Percentiles rank a stretch among this genome's conserved stretches.
Evolutionary conservation across 148 eudicot species (phyloP).

Genomic region (Linanthus parryae): DNA sequence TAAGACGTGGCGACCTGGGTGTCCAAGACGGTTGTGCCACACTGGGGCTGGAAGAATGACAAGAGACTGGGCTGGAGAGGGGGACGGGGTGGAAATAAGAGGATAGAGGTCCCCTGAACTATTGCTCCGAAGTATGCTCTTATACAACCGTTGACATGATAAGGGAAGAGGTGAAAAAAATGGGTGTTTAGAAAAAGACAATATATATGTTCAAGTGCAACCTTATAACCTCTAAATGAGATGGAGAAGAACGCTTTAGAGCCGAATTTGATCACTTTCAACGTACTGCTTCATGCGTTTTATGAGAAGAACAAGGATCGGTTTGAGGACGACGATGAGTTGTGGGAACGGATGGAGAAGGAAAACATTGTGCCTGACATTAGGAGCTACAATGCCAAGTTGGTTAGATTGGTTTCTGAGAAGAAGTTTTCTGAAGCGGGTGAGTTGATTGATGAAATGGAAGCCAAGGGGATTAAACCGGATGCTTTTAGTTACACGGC

Average conservation of each 20-base stretch:
- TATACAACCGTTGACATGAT: too few relatives aligned
- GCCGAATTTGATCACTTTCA: conserved; percentile 27
- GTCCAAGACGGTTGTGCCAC: too few relatives aligned
- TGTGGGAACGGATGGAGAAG: conserved; percentile 39
- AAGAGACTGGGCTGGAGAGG: too few relatives aligned
- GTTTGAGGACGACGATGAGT: conserved; percentile 31
- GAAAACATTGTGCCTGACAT: conserved; percentile 28
- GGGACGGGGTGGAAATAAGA: too few relatives aligned
- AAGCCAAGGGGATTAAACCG: conserved; percentile 20
- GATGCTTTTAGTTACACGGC: conserved; percentile 28
- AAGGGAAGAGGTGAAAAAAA: too few relatives aligned
- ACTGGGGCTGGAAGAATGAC: too few relatives aligned
- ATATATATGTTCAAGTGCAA: too few relatives aligned
- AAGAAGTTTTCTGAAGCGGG: conserved; percentile 34
- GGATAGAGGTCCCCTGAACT: too few relatives aligned
- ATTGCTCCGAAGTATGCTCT: too few relatives aligned
- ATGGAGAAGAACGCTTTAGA: conserved; percentile 39
- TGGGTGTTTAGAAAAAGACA: too few relatives aligned
- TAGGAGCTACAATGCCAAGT: conserved; percentile 32
- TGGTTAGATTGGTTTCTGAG: conserved; percentile 31
- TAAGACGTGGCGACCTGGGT: too few relatives aligned
- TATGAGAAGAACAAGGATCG: conserved; percentile 23
- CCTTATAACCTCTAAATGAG: too few relatives aligned
- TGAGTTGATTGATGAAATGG: conserved; percentile 25
- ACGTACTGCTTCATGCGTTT: conserved; percentile 33